Percentiles rank a stretch among this genome's conserved stretches.
Conservation (phyloP, 768 basidiomycete genomes). For the Lactarius quietus region DNA sequence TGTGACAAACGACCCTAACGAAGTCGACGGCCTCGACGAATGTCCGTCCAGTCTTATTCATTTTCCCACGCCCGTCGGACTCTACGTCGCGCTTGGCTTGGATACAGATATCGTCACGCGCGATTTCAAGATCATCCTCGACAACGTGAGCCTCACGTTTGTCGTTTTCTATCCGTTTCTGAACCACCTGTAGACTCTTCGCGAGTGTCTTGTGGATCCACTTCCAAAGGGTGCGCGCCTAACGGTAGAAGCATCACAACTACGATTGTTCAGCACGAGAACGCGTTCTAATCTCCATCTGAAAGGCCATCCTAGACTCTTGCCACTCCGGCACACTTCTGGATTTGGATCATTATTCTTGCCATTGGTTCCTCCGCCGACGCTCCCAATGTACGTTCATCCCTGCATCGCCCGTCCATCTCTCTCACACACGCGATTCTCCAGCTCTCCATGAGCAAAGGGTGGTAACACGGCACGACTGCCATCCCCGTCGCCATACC, state of each 20-base stretch:
- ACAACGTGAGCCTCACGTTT: slow-evolving; percentile 18
- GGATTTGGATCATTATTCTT: slow-evolving; percentile 25
- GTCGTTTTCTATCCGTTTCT: background rate
- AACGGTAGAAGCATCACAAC: slow-evolving; percentile 10
- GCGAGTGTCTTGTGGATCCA: slow-evolving; percentile 20
- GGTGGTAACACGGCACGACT: background rate
- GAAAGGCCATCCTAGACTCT: slow-evolving; percentile 27
- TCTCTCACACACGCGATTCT: background rate
- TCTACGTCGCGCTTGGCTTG: background rate
- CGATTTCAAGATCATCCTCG: slow-evolving; percentile 18
- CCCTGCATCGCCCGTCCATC: background rate
- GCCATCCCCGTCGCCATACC: slow-evolving; percentile 5
- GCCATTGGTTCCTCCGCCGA: slow-evolving; percentile 7
- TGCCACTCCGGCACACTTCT: slow-evolving; percentile 28
- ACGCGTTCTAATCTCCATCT: background rate
- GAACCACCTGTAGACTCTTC: slow-evolving; percentile 17
- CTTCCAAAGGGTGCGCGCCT: slow-evolving; percentile 23
- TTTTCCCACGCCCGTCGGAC: background rate
- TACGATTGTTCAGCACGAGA: background rate
- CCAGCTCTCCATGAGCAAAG: background rate
- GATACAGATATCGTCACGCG: slow-evolving; percentile 11
- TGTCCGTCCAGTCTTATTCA: slow-evolving; percentile 2
- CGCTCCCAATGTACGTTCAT: slow-evolving; percentile 1
- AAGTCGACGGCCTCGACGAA: slow-evolving; percentile 5
- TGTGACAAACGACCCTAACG: background rate